Evolutionary conservation across 495 filamentous ascomycete species (phyloP), one percentile per base, ranked within the genome.

Genomic region (Chlorociboria aeruginascens): DNA sequence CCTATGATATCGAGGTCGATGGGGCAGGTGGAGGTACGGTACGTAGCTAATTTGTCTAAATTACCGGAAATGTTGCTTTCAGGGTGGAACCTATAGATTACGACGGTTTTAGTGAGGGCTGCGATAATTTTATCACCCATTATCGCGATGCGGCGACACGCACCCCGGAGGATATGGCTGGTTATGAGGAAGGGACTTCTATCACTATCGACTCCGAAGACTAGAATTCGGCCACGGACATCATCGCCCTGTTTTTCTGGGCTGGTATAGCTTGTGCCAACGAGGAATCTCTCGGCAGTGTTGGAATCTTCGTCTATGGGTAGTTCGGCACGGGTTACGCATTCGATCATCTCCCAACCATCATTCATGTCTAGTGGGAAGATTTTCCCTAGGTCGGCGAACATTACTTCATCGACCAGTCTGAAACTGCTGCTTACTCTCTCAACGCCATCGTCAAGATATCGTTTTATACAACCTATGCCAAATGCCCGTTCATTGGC

Each of bases 211-310:
- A 96, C 74, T 37, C 90, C 88, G 50, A 97, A 77, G 0, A 97
- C 71, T 8, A 95, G 57, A 14, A 99, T 85, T 42, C 92, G 77
- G 1, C 92, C 92, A 9, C 56, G 51, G 13, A 45, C 47, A 11
- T 67, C 66, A 7, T 50, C 45, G 7, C 17, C 20, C 8, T 40
- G 37, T 8, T 62, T 61, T 9, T 72, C 72, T 10, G 71, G 70
- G 32, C 89, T 81, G 39, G 90, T 51, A 52, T 78, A 88, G 31
- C 83, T 79, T 11, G 93, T 96, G 8, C 92, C 92, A 2, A 96
- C 81, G 17, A 99, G 62, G 55, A 96, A 96, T 12, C 87, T 69
- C 59, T 98, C 92, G 2, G 73, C 76, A 4, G 69, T 72, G 32
- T 71, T 70, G 11, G 82, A 81, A 9, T 55, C 52, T 6, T 46